Conservation (phyloP, 164 flowering plant species). For the Berberis thunbergii region DNA sequence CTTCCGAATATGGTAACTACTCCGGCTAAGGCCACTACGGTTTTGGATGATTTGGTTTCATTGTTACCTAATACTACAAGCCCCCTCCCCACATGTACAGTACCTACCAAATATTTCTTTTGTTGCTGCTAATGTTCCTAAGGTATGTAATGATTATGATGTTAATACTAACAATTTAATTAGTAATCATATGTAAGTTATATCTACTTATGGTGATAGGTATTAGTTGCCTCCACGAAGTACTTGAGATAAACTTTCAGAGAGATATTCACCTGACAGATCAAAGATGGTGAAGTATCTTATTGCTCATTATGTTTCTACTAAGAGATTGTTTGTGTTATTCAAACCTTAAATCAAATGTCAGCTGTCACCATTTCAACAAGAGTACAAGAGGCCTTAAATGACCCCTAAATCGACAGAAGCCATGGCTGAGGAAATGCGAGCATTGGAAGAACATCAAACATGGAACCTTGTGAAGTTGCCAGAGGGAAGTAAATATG, state of each 20-base stretch:
- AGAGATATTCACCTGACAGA: neutral
- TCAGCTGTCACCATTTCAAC: neutral
- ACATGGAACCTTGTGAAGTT: neutral
- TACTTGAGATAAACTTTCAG: neutral
- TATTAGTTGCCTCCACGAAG: neutral
- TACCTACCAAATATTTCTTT: neutral
- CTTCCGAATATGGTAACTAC: neutral
- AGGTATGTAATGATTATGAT: neutral
- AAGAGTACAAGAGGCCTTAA: neutral
- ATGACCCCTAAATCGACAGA: too few relatives aligned
- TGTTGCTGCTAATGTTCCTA: neutral
- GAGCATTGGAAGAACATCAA: neutral
- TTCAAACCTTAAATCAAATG: neutral
- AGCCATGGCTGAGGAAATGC: neutral
- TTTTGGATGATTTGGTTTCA: neutral
- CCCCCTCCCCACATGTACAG: neutral
- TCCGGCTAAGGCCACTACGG: neutral
- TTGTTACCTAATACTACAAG: neutral
- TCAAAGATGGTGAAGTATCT: neutral
- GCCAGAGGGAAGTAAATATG: neutral
- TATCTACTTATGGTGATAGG: neutral
- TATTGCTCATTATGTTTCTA: neutral
- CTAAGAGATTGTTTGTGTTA: neutral
- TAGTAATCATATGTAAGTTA: neutral
- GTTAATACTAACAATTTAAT: neutral